Evolutionary conservation across 78 protist genomes (phyloP).

Genomic region (Mastigamoeba balamuthi): DNA sequence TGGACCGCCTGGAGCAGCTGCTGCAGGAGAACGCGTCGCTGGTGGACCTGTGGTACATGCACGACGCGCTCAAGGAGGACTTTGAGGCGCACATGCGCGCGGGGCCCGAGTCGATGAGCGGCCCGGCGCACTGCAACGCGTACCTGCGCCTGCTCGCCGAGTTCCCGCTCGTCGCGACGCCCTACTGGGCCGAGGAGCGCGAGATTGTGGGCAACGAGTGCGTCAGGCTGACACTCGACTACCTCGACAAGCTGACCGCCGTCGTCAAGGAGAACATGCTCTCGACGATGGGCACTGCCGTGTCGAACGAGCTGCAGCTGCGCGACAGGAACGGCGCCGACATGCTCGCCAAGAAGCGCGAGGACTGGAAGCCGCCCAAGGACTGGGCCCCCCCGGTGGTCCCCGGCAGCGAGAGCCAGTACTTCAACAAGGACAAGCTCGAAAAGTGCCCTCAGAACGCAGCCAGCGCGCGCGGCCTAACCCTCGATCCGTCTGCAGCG

Average conservation of each 20-base stretch:
- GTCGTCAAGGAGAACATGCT: neutral
- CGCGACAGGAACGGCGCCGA: constrained; percentile 41
- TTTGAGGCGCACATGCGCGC: constrained; percentile 8
- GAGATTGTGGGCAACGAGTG: constrained; percentile 28
- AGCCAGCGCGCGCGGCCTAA: too few species aligned
- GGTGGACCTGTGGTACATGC: constrained; percentile 20
- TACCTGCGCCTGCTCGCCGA: constrained; percentile 15
- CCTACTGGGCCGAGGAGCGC: constrained; percentile 26
- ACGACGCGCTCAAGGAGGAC: constrained; percentile 10
- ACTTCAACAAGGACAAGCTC: neutral
- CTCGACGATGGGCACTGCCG: neutral
- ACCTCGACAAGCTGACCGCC: constrained; percentile 11
- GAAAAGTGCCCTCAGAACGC: too few species aligned
- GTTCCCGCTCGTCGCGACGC: constrained; percentile 22
- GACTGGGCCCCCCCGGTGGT: constrained; percentile 46
- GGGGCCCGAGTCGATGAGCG: constrained; percentile 1
- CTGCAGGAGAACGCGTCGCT: constrained; percentile 26
- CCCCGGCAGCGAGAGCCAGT: constrained; percentile 34
- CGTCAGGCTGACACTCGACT: constrained; percentile 3
- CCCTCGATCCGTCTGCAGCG: too few species aligned
- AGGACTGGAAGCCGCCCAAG: constrained; percentile 58
- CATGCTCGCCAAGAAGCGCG: constrained; percentile 32
- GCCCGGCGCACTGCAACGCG: constrained; percentile 33
- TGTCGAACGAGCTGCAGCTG: constrained; percentile 15
- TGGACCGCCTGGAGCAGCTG: constrained; percentile 32